Evolutionary conservation across 345 rosid species (phyloP), one percentile per base, ranked within the genome.

Genomic region (Syzygium jambos): DNA sequence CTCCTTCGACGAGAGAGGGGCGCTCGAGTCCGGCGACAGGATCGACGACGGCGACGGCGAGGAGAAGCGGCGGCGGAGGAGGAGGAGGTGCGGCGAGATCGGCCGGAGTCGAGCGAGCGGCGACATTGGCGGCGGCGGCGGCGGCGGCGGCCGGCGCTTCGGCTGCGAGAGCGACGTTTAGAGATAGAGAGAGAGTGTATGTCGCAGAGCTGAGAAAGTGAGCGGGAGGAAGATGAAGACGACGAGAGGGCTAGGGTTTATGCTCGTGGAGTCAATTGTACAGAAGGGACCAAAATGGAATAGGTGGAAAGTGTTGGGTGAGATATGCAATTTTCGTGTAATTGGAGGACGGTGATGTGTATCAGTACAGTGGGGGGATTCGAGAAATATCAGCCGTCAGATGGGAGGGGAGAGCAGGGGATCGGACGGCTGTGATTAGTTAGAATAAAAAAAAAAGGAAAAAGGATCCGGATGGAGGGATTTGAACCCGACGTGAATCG

Each of bases 401-500:
- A 51, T 53, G 1, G 29, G 51, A 17, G 8, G 7, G 52, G 25
- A 1, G 3, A 7, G 84, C 3, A 27, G 49, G 85, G 21, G 85
- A 78, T 4, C 63, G 84, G 65, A 34, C 61, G 61, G 59, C 5
- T 21, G 84, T 61, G 49, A 21, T 34, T 25, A 68, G 46, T 49
- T 41, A 5, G 4, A 7, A 23, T 49, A 61, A 43, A 41, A 43
- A 43, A 85, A 61, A 30, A 21, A 9, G 51, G 22, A 52, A 86
- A 41, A 55, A 1, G 12, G 34, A 17, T 7, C 5, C 78, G 77
- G 52, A 6, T 43, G 0, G 6, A 16, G 29, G 89, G 51, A 6
- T 2, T 92, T 93, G 99, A 96, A 95, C 96, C 96, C 94, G 95
- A 95, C 98, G 96, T 93, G 94, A 93, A 95, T 95, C 96, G 95